Base-by-base conservation (phyloP, 345 rosid species). In the Melaleuca quinquenervia region DNA sequence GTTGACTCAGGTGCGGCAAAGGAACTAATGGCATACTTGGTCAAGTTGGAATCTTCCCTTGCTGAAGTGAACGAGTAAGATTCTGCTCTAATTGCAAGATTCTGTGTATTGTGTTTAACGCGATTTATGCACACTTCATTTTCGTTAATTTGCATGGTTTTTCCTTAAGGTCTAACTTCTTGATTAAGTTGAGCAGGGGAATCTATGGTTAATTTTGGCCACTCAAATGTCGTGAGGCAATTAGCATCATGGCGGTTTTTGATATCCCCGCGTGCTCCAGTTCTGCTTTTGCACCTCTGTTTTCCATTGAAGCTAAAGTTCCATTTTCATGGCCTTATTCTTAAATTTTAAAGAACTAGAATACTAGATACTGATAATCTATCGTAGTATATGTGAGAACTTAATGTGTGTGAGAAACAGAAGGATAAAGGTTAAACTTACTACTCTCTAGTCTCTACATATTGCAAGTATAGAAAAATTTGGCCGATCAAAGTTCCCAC, bases 1-100 rank as follows among this genome's bases (percentile, higher is more conserved):
- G 99, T 98, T 86, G 99, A 96, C 87, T 94, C 99, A 78, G 95
- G 90, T 82, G 96, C 96, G 52, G 98, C 99, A 32, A 98, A 96
- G 94, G 93, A 96, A 82, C 89, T 96, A 83, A 96, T 96, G 99
- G 94, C 94, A 74, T 84, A 93, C 90, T 92, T 98, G 93, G 96
- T 98, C 88, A 90, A 91, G 62, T 85, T 95, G 92, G 96, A 96
- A 50, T 95, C 99, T 87, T 91, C 95, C 60, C 92, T 98, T 85
- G 76, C 90, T 50, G 97, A 93, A 92, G 94, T 96, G 86, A 98
- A 96, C 82, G 89, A 92, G 99, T 95, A 93, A 60, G 92, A 52
- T 32, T 52, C 62, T 52, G 27, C 18, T 8, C 26, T 32, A 3
- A 27, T 83, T 83, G 52, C 8, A 6, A 70, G 80, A 70, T 70